phyloP scores from a whole-genome alignment of 2,329 filamentous ascomycete species.

The Niveomyces coronatus region DNA sequence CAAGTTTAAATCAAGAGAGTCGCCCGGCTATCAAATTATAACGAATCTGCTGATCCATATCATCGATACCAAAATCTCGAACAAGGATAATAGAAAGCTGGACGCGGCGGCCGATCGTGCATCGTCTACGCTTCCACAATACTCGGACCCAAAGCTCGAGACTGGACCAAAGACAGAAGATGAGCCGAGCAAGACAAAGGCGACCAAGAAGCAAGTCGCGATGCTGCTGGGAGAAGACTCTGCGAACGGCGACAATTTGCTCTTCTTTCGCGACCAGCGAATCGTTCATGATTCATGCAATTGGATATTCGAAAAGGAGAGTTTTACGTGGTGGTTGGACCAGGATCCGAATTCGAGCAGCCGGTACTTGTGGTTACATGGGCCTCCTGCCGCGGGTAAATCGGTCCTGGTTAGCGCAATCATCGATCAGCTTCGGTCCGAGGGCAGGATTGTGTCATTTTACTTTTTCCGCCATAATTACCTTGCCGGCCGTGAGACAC shows the following conservation, averaged over 20 bases:
- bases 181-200: no score
- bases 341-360: background rate
- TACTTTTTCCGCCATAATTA: slow-evolving; percentile 2
- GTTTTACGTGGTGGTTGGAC: background rate
- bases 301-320: background rate
- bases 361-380: background rate
- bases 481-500: background rate
- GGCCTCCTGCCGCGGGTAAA: slow-evolving; percentile 1
- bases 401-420: background rate
- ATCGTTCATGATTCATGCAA: background rate
- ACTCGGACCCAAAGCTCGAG: no score
- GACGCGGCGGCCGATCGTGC: no score
- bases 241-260: background rate
- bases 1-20: background rate
- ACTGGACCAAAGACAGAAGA: background rate
- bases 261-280: background rate
- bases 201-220: background rate
- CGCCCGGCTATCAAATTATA: background rate
- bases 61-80: background rate
- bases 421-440: background rate
- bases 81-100: no score
- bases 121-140: no score
- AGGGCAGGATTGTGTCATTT: background rate
- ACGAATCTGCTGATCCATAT: background rate
- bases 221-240: background rate